Conservation (phyloP, 495 filamentous ascomycete genomes). For the Penicillium dipodomyicola region DNA sequence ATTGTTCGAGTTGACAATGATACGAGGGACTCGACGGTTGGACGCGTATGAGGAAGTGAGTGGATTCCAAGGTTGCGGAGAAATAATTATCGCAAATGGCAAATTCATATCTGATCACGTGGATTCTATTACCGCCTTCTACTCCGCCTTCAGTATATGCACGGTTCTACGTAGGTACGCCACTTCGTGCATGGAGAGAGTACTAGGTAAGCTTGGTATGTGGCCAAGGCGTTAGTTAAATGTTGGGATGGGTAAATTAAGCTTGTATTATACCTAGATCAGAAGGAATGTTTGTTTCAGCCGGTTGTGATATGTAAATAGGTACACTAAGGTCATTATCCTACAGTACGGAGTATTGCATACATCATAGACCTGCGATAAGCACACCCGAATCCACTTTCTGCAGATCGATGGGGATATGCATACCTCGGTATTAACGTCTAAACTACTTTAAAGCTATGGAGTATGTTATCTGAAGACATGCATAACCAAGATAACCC, state of each 20-base stretch:
- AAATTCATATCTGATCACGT: background rate
- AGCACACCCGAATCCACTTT: constrained; percentile 7
- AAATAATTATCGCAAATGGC: constrained; percentile 1
- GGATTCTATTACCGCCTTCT: background rate
- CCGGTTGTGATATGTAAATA: background rate
- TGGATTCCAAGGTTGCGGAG: background rate
- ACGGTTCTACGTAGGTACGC: background rate
- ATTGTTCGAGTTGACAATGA: background rate
- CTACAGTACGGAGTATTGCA: background rate
- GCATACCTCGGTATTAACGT: background rate
- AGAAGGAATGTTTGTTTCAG: background rate
- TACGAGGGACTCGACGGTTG: background rate
- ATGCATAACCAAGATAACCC: background rate
- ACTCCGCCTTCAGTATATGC: background rate
- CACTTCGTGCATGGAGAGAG: background rate
- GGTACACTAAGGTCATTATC: background rate
- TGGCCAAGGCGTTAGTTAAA: background rate
- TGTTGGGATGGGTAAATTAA: background rate
- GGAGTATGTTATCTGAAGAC: background rate
- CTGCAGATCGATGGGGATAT: constrained; percentile 3
- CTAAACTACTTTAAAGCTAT: background rate
- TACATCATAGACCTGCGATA: background rate
- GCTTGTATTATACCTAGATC: background rate
- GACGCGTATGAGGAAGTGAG: background rate
- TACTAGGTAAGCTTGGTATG: background rate